Evolutionary conservation across 495 filamentous ascomycete species (phyloP).

Genomic region (Aspergillus cristatus): DNA sequence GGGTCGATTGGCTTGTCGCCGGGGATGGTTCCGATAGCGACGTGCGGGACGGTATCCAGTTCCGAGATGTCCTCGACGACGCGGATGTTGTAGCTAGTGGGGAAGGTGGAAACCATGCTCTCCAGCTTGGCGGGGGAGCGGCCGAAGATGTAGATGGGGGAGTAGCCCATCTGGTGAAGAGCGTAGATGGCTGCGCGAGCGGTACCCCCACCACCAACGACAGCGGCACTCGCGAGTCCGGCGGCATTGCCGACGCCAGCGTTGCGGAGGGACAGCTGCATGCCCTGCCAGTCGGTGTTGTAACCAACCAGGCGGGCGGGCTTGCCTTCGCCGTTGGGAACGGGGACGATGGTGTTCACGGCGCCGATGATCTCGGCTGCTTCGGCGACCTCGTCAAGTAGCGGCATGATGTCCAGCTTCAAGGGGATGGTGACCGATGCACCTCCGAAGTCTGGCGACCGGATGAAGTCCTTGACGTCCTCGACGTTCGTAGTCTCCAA

Average conservation of each 20-base stretch:
- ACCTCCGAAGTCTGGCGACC: constrained; percentile 70
- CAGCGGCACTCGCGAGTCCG: constrained; percentile 36
- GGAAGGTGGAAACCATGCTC: constrained; percentile 63
- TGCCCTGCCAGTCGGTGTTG: constrained; percentile 96
- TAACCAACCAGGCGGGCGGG: constrained; percentile 59
- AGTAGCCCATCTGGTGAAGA: constrained; percentile 72
- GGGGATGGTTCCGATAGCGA: constrained; percentile 85
- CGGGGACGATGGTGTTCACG: constrained; percentile 83
- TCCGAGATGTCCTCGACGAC: constrained; percentile 46
- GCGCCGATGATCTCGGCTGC: constrained; percentile 82
- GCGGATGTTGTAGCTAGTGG: constrained; percentile 62
- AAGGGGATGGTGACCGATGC: constrained; percentile 93
- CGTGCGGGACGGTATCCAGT: constrained; percentile 46
- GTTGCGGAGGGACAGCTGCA: constrained; percentile 69
- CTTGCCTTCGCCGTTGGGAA: constrained; percentile 19
- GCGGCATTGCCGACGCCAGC: constrained; percentile 48
- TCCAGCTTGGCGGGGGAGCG: constrained; percentile 60
- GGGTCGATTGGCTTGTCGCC: constrained; percentile 78
- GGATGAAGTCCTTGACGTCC: constrained; percentile 60
- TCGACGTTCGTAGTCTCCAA: constrained; percentile 63
- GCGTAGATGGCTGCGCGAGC: constrained; percentile 87
- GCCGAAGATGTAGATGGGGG: constrained; percentile 79
- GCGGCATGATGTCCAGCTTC: constrained; percentile 77
- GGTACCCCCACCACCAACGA: constrained; percentile 87
- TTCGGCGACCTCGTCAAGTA: constrained; percentile 68